Evolutionary conservation across 2,329 filamentous ascomycete genomes (phyloP).

Genomic region (Tolypocladium pustulatum): DNA sequence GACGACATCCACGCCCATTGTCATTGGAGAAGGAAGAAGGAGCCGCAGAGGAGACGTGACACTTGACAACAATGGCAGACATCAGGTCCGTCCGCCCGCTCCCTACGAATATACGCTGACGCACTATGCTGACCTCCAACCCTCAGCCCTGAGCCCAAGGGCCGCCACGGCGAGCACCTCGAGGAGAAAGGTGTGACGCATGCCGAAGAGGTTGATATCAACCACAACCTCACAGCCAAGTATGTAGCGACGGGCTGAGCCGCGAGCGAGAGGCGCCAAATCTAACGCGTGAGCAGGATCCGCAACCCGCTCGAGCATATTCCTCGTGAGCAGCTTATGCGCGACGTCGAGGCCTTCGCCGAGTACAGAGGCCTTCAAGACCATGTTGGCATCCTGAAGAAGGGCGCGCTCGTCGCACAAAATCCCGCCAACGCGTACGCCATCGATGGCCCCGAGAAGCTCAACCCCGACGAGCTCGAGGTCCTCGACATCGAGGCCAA

Average conservation of each 20-base stretch:
- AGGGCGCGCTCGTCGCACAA: conserved; percentile 43
- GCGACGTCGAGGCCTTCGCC: conserved; percentile 50
- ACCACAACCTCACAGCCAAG: conserved; percentile 31
- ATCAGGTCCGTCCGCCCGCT: conserved; percentile 6
- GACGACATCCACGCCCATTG: not conserved
- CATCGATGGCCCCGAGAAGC: conserved; percentile 41
- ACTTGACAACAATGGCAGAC: conserved; percentile 11
- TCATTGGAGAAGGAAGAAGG: not conserved
- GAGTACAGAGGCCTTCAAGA: conserved; percentile 47
- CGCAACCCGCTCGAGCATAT: conserved; percentile 38
- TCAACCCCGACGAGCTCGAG: conserved; percentile 46
- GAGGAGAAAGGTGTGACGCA: conserved; percentile 17
- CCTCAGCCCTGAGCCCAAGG: conserved; percentile 7
- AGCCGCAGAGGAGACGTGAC: not conserved
- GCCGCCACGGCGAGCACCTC: conserved; percentile 7
- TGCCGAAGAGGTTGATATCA: conserved; percentile 24
- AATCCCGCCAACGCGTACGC: conserved; percentile 46
- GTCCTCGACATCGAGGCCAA: conserved; percentile 47
- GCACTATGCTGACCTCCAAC: not conserved
- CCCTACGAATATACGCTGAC: too few species aligned
- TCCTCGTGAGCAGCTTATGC: conserved; percentile 39
- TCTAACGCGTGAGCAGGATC: conserved; percentile 20
- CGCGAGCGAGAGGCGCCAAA: not conserved
- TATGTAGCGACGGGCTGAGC: conserved; percentile 14
- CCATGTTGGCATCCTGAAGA: conserved; percentile 45